These are phyloP conservation scores for Aschersonia sp. DNA, from an alignment of 2,329 filamentous ascomycete genomes.

Conservation along the genomic window DNA sequence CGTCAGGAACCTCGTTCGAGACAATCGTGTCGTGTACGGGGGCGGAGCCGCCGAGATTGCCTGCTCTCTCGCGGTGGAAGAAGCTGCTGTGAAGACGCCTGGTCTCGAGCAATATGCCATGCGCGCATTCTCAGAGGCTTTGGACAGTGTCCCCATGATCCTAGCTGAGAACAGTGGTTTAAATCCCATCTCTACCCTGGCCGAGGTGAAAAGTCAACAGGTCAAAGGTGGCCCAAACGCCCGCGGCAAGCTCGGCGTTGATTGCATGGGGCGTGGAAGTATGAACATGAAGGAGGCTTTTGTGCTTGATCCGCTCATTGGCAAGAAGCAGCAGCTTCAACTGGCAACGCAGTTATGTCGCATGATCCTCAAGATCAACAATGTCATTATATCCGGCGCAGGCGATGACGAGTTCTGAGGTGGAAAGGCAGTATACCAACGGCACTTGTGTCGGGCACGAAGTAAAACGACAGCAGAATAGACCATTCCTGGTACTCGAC, in stretches of 20 bases:
- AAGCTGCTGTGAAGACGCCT: slow-evolving; percentile 84
- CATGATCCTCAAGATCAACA: slow-evolving; percentile 97
- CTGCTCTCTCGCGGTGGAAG: slow-evolving; percentile 90
- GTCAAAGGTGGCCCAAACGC: slow-evolving; percentile 49
- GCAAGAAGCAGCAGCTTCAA: slow-evolving; percentile 93
- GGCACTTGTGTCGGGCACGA: no score
- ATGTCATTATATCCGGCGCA: slow-evolving; percentile 80
- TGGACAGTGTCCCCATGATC: slow-evolving; percentile 89
- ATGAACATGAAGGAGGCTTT: slow-evolving; percentile 98
- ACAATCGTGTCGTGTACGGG: slow-evolving; percentile 96
- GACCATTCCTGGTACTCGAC: no score
- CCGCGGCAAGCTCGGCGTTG: slow-evolving; percentile 66
- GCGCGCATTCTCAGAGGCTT: slow-evolving; percentile 90
- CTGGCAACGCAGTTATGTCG: slow-evolving; percentile 93
- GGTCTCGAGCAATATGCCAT: slow-evolving; percentile 99
- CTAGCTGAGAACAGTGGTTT: slow-evolving; percentile 94
- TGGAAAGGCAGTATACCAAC: slow-evolving; percentile 9
- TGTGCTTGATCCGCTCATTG: slow-evolving; percentile 95
- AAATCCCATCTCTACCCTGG: slow-evolving; percentile 89
- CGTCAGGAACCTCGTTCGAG: slow-evolving; percentile 86
- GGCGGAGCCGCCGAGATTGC: slow-evolving; percentile 95
- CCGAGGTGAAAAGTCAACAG: slow-evolving; percentile 91
- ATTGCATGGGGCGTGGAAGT: slow-evolving; percentile 91
- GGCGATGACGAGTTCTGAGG: slow-evolving; percentile 75
- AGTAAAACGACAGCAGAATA: no score